Base-by-base conservation (phyloP, 2,329 filamentous ascomycete genomes). In the Ophiocordyceps camponoti-saundersi region DNA sequence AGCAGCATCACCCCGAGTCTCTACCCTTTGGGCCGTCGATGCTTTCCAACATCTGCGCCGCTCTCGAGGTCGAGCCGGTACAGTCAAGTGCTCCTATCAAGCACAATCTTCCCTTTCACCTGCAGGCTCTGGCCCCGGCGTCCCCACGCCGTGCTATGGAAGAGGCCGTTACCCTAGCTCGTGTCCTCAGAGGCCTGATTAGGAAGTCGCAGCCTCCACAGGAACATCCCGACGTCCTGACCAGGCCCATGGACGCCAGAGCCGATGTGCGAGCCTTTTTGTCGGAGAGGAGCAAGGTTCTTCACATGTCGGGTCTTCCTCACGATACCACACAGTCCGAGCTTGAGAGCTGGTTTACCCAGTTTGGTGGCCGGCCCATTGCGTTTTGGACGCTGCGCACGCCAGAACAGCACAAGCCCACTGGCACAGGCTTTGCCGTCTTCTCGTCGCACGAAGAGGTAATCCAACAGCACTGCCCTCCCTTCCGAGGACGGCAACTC, bases 371-470 rank as follows among this genome's bases (percentile, higher is more conserved):
- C 45, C 85, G 92, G 42, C 92, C 92, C 29, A 98, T 98, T 67
- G 92, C 92, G 20, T 98, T 98, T 69, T 98, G 92, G 92, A 98
- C 92, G 18, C 75, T 98, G 45, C 85, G 90, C 51, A 98, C 92
- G 15, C 92, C 92, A 3, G 92, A 98, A 66, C 92, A 96, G 68
- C 92, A 96, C 68, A 98, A 98, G 73, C 92, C 92, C n/a, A 98
- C 92, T 11, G 92, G 92, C 42, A 94, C 90, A 47, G 92, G 92
- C 47, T 98, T 98, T 65, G 92, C 92, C 45, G 90, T 98, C 48
- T 98, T 98, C 62, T 96, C 92, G 52, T 96, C 90, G 44, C 92
- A 98, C 61, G 92, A 98, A 73, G 92, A 98, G 81, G 89, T 95
- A 70, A 69, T 80, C 72, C 48, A 13, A 26, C 46, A 42, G 8